phyloP scores from a whole-genome alignment of 108 stramenopile species.

The Skeletonema grethae region DNA sequence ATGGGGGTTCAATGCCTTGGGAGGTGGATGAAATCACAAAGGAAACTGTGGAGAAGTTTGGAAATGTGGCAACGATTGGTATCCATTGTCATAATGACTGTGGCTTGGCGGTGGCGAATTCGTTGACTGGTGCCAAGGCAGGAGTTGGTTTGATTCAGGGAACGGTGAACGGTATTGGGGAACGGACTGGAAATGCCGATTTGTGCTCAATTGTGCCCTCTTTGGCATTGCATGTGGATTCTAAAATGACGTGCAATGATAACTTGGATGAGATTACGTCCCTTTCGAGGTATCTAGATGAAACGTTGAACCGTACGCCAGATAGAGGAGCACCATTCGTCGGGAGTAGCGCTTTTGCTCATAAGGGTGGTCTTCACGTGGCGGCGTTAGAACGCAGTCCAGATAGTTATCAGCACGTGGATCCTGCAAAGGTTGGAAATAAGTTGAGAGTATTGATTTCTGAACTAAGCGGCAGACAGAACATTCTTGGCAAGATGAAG shows the following conservation, averaged over 20 bases:
- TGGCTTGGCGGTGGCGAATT: slow-evolving; percentile 94
- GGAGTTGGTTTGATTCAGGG: slow-evolving; percentile 92
- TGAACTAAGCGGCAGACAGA: slow-evolving; percentile 89
- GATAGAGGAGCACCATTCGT: slow-evolving; percentile 76
- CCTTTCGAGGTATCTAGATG: slow-evolving; percentile 88
- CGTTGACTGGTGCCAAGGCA: slow-evolving; percentile 67
- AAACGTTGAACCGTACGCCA: slow-evolving; percentile 84
- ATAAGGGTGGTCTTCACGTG: slow-evolving; percentile 95
- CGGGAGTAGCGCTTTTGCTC: slow-evolving; percentile 92
- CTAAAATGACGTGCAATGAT: slow-evolving; percentile 54
- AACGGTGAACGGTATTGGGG: slow-evolving; percentile 92
- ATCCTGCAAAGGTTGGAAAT: slow-evolving; percentile 89
- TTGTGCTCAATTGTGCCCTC: slow-evolving; percentile 85
- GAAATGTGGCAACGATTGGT: slow-evolving; percentile 58
- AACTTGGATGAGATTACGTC: slow-evolving; percentile 75
- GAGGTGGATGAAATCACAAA: slow-evolving; percentile 63
- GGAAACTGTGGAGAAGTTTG: slow-evolving; percentile 54
- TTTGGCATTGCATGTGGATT: slow-evolving; percentile 76
- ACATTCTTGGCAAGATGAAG: slow-evolving; percentile 88
- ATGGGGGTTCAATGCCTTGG: slow-evolving; percentile 94
- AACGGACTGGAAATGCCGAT: slow-evolving; percentile 95
- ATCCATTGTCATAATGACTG: slow-evolving; percentile 95
- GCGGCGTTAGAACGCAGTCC: slow-evolving; percentile 88
- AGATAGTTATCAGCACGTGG: slow-evolving; percentile 87
- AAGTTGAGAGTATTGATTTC: slow-evolving; percentile 79